Conservation (phyloP, 495 filamentous ascomycete genomes). For the Aspergillus ellipticus region DNA sequence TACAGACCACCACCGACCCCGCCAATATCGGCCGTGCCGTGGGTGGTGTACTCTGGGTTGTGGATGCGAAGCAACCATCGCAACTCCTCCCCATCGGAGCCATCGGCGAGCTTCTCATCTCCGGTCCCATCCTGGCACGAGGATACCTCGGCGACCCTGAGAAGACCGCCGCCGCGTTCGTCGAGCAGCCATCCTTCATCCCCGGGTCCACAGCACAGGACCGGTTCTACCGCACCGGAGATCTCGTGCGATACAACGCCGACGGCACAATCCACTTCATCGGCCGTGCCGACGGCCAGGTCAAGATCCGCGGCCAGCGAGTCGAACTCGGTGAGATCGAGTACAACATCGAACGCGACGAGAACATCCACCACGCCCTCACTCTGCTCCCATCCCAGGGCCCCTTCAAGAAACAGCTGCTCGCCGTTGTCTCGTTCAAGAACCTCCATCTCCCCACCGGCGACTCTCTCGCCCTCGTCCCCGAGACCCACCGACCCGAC, state of each 20-base stretch:
- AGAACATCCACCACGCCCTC: background rate
- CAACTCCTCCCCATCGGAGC: slow-evolving; percentile 52
- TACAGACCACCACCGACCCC: background rate
- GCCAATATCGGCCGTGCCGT: slow-evolving; percentile 6
- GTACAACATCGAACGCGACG: slow-evolving; percentile 16
- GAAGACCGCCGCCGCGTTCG: slow-evolving; percentile 56
- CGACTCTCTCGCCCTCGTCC: background rate
- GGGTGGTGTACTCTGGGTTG: slow-evolving; percentile 38
- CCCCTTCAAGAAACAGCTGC: background rate
- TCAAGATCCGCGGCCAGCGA: slow-evolving; percentile 45
- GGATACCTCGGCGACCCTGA: slow-evolving; percentile 63
- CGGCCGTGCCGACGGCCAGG: slow-evolving; percentile 34
- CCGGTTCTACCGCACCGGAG: slow-evolving; percentile 25
- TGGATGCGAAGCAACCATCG: slow-evolving; percentile 58
- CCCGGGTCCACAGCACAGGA: slow-evolving; percentile 6
- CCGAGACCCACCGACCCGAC: background rate
- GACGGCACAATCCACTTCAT: slow-evolving; percentile 12
- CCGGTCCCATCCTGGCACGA: slow-evolving; percentile 63
- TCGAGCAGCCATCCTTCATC: slow-evolving; percentile 45
- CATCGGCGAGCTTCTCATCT: slow-evolving; percentile 70
- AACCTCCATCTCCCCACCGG: background rate
- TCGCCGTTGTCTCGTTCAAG: background rate
- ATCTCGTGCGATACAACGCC: slow-evolving; percentile 33
- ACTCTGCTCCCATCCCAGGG: slow-evolving; percentile 2
- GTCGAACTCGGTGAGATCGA: slow-evolving; percentile 41